Conservation (phyloP, 2,329 filamentous ascomycete genomes). For the Colletotrichum sp. region DNA sequence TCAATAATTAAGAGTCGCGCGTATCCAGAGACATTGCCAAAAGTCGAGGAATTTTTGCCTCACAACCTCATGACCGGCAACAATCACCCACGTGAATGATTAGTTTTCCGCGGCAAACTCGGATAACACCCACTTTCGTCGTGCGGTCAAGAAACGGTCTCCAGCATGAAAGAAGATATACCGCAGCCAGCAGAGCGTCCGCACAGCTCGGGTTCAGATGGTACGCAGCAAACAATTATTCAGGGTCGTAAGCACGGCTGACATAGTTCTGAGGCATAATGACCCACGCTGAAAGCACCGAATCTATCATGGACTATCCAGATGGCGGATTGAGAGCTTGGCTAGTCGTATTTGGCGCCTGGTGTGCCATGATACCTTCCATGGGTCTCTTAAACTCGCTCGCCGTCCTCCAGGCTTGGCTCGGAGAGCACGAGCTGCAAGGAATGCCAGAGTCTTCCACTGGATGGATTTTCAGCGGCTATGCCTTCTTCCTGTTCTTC, state of each 20-base stretch:
- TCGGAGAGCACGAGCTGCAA: slow-evolving; percentile 65
- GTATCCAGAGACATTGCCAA: background rate
- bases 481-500: slow-evolving; percentile 73
- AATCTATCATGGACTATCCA: slow-evolving; percentile 55
- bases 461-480: slow-evolving; percentile 77
- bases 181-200: background rate
- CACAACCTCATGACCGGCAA: background rate
- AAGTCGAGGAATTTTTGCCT: background rate
- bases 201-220: background rate
- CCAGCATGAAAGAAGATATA: background rate
- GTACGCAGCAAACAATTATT: background rate
- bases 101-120: background rate
- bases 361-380: slow-evolving; percentile 66
- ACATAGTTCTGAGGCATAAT: background rate
- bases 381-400: slow-evolving; percentile 72
- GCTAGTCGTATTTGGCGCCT: slow-evolving; percentile 74
- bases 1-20: background rate
- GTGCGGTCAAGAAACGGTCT: background rate
- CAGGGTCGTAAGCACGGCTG: background rate
- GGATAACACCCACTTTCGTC: background rate
- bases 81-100: background rate
- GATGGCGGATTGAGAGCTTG: slow-evolving; percentile 73
- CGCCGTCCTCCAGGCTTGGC: slow-evolving; percentile 70
- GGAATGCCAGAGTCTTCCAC: slow-evolving; percentile 62
- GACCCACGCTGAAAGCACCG: background rate